These are phyloP conservation scores for Cokeromyces recurvatus DNA, from an alignment of 371 early-diverging fungal genomes.

Conservation along the genomic window DNA sequence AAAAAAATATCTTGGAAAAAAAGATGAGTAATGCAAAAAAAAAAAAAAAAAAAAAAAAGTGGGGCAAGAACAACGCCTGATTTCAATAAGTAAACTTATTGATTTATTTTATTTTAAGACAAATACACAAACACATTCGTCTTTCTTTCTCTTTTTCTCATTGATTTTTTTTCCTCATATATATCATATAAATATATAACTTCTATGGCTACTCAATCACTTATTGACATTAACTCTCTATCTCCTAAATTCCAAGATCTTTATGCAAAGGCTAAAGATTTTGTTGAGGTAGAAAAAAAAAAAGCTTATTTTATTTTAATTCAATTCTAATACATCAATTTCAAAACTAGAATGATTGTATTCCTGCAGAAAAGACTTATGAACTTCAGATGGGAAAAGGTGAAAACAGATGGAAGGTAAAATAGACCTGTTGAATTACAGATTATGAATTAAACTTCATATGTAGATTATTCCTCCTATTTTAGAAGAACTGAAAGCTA, in stretches of 20 bases:
- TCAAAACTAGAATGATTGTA: slow-evolving; percentile 93
- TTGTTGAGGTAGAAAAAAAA: slow-evolving; percentile 66
- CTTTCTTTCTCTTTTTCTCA: not conserved
- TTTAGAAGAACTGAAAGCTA: slow-evolving; percentile 83
- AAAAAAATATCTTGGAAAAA: not conserved
- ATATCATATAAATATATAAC: not conserved
- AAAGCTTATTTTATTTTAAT: not conserved
- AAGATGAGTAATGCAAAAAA: slow-evolving; percentile 11
- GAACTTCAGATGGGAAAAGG: slow-evolving; percentile 70
- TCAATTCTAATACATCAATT: not conserved
- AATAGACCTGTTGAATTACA: too few relatives aligned
- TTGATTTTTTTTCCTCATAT: not conserved
- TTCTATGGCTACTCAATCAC: slow-evolving; percentile 38
- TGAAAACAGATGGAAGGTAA: slow-evolving; percentile 78
- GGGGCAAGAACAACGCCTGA: slow-evolving; percentile 10
- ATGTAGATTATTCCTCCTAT: slow-evolving; percentile 77
- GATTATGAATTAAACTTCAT: too few relatives aligned
- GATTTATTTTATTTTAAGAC: slow-evolving; percentile 4
- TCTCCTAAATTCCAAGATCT: slow-evolving; percentile 69
- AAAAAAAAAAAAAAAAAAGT: slow-evolving; percentile 1
- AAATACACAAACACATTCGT: too few relatives aligned
- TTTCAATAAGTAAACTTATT: slow-evolving; percentile 18
- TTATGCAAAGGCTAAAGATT: slow-evolving; percentile 63
- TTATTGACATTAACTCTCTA: slow-evolving; percentile 38
- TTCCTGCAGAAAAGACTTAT: slow-evolving; percentile 85